These are phyloP conservation scores for Populus tremula DNA, from an alignment of 345 rosid species.

Conservation along the genomic window DNA sequence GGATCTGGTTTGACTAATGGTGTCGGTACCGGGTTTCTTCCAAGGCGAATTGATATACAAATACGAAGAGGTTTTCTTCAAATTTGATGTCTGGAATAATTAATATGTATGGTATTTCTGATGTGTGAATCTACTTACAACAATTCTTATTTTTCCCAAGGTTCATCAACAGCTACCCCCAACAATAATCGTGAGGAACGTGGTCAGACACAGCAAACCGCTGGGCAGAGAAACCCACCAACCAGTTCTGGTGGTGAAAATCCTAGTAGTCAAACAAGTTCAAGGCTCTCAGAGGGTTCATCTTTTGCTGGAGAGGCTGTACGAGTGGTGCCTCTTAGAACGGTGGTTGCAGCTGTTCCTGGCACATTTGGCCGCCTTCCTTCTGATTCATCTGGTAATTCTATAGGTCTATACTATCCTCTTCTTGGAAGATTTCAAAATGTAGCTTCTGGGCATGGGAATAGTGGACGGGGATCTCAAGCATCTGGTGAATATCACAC, in stretches of 20 bases:
- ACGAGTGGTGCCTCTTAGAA: slow-evolving; percentile 60
- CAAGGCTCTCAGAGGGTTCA: slow-evolving; percentile 42
- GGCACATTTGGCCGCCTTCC: slow-evolving; percentile 46
- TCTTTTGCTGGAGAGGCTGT: slow-evolving; percentile 52
- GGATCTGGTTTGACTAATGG: slow-evolving; percentile 51
- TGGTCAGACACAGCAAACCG: slow-evolving; percentile 35
- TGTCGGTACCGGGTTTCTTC: slow-evolving; percentile 50
- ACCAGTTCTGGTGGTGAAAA: slow-evolving; percentile 37
- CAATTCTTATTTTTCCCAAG: slow-evolving; percentile 16
- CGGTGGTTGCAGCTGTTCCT: slow-evolving; percentile 63
- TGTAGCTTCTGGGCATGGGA: slow-evolving; percentile 38
- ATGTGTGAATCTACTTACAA: background rate
- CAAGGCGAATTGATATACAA: slow-evolving; percentile 74
- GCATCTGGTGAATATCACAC: slow-evolving; percentile 34
- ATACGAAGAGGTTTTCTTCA: slow-evolving; percentile 57
- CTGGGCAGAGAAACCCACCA: slow-evolving; percentile 35
- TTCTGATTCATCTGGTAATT: slow-evolving; percentile 49
- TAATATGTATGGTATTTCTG: background rate
- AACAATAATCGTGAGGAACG: slow-evolving; percentile 40
- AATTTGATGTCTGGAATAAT: slow-evolving; percentile 7
- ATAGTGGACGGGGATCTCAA: slow-evolving; percentile 38
- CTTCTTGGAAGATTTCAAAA: slow-evolving; percentile 52
- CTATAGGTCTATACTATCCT: slow-evolving; percentile 48
- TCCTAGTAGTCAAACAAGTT: slow-evolving; percentile 30
- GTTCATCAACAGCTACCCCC: slow-evolving; percentile 43